phyloP scores from a whole-genome alignment of 2,329 filamentous ascomycete genomes.

The Aplosporella prunicola region DNA sequence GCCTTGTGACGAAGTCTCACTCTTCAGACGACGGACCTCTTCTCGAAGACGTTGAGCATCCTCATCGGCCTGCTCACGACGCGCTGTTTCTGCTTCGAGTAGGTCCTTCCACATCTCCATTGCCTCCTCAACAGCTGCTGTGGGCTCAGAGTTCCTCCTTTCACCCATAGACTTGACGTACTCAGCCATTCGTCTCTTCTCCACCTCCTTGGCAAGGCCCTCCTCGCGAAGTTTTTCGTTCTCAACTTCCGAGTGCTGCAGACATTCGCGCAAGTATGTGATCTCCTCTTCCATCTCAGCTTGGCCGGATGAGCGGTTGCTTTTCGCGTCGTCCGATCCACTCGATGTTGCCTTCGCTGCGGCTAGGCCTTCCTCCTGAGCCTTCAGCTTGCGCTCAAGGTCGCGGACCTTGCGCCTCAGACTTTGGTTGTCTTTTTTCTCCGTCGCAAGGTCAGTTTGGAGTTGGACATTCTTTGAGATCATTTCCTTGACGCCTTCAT shows the following conservation, averaged over 20 bases:
- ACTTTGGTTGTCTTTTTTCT: constrained; percentile 83
- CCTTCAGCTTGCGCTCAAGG: constrained; percentile 67
- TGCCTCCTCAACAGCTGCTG: constrained; percentile 30
- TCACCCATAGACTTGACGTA: constrained; percentile 58
- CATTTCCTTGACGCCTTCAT: constrained; percentile 96
- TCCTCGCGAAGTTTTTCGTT: constrained; percentile 77
- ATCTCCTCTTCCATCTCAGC: constrained; percentile 76
- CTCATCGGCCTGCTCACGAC: constrained; percentile 82
- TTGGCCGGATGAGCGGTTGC: constrained; percentile 48
- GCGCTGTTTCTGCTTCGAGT: constrained; percentile 80
- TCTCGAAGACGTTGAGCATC: constrained; percentile 78
- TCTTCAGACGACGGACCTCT: constrained; percentile 63
- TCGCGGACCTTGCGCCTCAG: constrained; percentile 75
- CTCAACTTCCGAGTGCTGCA: constrained; percentile 74
- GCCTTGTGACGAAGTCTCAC: constrained; percentile 28
- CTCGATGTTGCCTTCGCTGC: constrained; percentile 34
- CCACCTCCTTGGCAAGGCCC: constrained; percentile 66
- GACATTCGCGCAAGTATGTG: constrained; percentile 69
- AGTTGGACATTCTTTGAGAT: constrained; percentile 95
- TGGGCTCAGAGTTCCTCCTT: constrained; percentile 26
- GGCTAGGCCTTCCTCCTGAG: constrained; percentile 44
- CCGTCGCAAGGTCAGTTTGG: constrained; percentile 77
- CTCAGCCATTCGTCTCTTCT: constrained; percentile 79
- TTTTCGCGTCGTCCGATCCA: constrained; percentile 43
- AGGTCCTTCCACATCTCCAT: constrained; percentile 88